Evolutionary conservation across 2,329 filamentous ascomycete genomes (phyloP), one percentile per base, ranked within the genome.

Genomic region (Penicillium occitanis): DNA sequence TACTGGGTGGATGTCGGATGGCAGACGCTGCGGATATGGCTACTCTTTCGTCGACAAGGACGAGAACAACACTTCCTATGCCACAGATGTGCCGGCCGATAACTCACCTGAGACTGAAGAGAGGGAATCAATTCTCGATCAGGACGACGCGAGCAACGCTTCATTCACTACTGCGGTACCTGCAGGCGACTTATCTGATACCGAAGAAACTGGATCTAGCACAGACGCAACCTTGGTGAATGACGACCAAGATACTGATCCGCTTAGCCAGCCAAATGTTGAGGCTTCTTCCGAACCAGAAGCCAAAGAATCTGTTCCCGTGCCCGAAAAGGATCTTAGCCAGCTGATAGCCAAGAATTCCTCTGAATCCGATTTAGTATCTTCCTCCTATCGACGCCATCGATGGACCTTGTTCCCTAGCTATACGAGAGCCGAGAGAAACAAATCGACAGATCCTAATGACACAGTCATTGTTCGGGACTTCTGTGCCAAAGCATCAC

Each of bases 1-100:
- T 59, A 68, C 78, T 35, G 79, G 77, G 25, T 81, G 79, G 79
- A 74, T 80, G 73, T 77, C 78, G 10, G 77, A 73, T 25, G 78
- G 78, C 3, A 75, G 74, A 65, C 74, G 78, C 22, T 68, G 75
- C 51, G 78, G 78, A 1, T 80, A 80, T 68, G 78, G 78, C 2
- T 80, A 80, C 65, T 73, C 68, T 17, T 71, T 78, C 61, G 74
- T 80, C 14, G 63, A 70, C 22, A 67, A 70, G 28, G 68, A 71
- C n/a, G 72, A 74, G 6, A 50, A 25, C 53, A 48, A 22, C 11
- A 10, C 61, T 2, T 57, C 40, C 10, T n/a, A 19, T 48, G 40
- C 35, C 25, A 11, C 17, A 19, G 40, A 37, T 13, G 40, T 8
- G 13, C 30, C n/a, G 13, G 35, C 11, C 14, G 58, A 64, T 37